These are phyloP conservation scores for Pterocarpus macrocarpus DNA, from an alignment of 306 rosid genomes.

Conservation along the genomic window DNA sequence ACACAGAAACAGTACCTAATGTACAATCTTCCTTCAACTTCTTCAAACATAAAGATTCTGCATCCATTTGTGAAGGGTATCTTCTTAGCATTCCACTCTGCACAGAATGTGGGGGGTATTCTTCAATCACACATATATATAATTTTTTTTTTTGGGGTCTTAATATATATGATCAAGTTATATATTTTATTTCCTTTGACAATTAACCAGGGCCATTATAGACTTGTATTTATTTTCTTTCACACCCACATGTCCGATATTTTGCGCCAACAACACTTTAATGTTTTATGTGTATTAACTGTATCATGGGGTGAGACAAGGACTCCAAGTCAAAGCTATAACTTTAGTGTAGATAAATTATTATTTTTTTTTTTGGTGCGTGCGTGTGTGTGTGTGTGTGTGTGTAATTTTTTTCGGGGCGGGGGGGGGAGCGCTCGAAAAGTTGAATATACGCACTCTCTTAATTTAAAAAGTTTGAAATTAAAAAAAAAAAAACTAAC, in stretches of 20 bases:
- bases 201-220: not conserved
- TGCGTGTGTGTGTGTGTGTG: too few species aligned
- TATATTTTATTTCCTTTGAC: not conserved
- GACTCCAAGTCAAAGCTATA: too few species aligned
- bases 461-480: too few species aligned
- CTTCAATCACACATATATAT: not conserved
- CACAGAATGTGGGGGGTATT: not conserved
- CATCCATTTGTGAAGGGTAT: constrained; percentile 60
- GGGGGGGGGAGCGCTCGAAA: not conserved
- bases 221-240: too few species aligned
- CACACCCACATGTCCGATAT: not conserved
- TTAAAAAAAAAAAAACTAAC: not conserved
- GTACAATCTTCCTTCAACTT: constrained; percentile 38
- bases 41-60: constrained; percentile 56
- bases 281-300: not conserved
- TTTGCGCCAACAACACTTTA: not conserved
- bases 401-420: too few species aligned
- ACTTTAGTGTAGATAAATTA: too few species aligned
- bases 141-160: too few species aligned
- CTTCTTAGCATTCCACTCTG: constrained; percentile 57
- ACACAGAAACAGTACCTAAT: constrained; percentile 50
- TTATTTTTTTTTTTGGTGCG: too few species aligned
- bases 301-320: not conserved
- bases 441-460: too few species aligned
- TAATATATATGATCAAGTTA: not conserved